Conservation (phyloP, 331 rosid species). For the Erythrophleum ivorense region DNA sequence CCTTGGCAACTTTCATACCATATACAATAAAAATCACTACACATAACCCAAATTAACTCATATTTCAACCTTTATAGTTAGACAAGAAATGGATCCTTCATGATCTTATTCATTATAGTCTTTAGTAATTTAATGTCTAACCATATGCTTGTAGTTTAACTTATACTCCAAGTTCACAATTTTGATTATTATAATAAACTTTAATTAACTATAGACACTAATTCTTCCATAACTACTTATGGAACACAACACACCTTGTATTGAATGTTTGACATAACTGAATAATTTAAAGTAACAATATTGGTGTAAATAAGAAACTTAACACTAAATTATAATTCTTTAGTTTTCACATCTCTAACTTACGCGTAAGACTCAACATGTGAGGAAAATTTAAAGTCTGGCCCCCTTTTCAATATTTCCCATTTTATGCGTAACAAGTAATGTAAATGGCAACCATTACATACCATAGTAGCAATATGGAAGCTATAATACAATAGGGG, state of each 20-base stretch:
- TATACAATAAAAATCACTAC: constrained; percentile 81
- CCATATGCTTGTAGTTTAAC: not conserved
- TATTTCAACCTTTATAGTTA: constrained; percentile 15
- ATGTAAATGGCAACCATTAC: not conserved
- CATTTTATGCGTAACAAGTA: not conserved
- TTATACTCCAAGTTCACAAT: not conserved
- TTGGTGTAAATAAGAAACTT: not conserved
- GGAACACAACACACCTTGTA: not conserved
- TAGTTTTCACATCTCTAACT: not conserved
- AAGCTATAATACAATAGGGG: not conserved
- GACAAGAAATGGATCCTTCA: not conserved
- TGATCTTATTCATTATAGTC: not conserved
- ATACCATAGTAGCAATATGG: not conserved
- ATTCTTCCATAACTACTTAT: not conserved
- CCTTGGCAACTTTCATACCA: constrained; percentile 85
- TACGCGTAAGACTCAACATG: not conserved
- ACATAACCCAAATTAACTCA: constrained; percentile 41
- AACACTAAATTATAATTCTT: not conserved
- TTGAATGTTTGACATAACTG: not conserved
- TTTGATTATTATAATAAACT: not conserved
- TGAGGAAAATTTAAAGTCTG: not conserved
- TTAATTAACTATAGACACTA: not conserved
- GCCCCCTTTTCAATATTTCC: not conserved
- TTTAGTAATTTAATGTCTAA: not conserved
- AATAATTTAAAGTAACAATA: not conserved